Evolutionary conservation across 768 basidiomycete species (phyloP), one percentile per base, ranked within the genome.

Genomic region (Pleurotus djamor): DNA sequence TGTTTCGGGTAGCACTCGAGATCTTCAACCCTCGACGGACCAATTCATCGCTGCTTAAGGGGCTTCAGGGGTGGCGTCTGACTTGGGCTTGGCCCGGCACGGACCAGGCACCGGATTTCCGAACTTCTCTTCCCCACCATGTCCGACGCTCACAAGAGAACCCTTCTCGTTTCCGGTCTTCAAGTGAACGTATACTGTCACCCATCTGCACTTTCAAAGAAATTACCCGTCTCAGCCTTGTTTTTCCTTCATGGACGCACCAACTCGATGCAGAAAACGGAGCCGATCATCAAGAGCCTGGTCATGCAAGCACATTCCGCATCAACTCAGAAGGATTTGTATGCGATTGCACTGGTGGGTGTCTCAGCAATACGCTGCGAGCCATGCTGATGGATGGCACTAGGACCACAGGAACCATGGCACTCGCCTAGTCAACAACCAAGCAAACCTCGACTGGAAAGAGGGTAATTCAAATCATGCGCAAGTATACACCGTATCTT

Each of bases 391-490:
- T 52, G 36, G 48, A 7, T 12, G 34, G 10, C 7, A n/a, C 34
- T 36, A 82, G 79, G 79, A 82, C 60, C 79, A 79, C 51, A 70
- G 79, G 16, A 81, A 82, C 51, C 79, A 82, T 60, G 79, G 80
- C 21, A 63, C 64, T 49, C 67, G 80, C 28, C 59, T 76, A 5
- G 59, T 73, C 12, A 67, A 74, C 35, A 48, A 64, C 6, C 69
- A 63, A 14, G 69, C 69, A 8, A 82, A 81, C 52, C 65, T 72
- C 16, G 71, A 65, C 14, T 82, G 79, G 75, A 65, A 63, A 38
- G 63, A 62, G 10, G 64, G 73, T 28, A 78, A 79, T 60, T 65
- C 72, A 16, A 68, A 67, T 50, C 79, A 82, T 69, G 78, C 74
- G 79, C 76, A 61, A 69, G 78, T 71, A 35, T 50, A 14, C 5